Base-by-base conservation (phyloP, 2,329 filamentous ascomycete genomes). In the Aspergillus sp. region DNA sequence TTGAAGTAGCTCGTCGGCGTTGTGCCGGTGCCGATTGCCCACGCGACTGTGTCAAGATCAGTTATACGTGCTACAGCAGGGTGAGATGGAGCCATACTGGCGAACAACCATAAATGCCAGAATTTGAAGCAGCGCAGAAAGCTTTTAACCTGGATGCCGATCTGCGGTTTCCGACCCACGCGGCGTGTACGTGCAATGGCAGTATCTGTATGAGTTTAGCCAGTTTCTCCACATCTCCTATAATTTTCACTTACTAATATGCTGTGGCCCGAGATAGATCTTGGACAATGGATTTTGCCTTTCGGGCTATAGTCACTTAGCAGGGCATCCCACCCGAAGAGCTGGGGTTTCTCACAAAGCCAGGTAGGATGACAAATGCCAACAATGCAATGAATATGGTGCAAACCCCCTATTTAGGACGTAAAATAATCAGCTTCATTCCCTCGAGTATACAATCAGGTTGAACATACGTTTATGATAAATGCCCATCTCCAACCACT, bases 401-500 rank as follows among this genome's bases (percentile, higher is more conserved):
- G 12, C 58, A 60, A 1, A 57, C 41, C 0, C 58, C 58, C 53
- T 60, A 17, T 17, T 10, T 3, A 7, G 13, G 23, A 17, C 1
- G 1, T 8, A 0, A 6, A 8, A 8, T 3, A 10, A 8, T n/a
- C 23, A 45, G 3, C 13, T 5, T 13, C 15, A 10, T 8, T 1
- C 4, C 1, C 28, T 4, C 12, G 5, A 13, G 12, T 13, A 36
- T 2, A 12, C 2, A 13, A 2, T 2, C 19, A 4, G 9, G 4
- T 2, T 5, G 10, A 2, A 7, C 52, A 12, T 39, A 60, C 58
- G 25, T 60, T 60, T 9, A 60, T 60, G 1, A 60, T 43, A 21
- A 60, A 60, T 1, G 58, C 58, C 58, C 58, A 60, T 38, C 54
- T 53, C 58, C 58, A 60, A 5, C 58, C 58, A 12, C 47, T 55